Percentiles rank a stretch among this genome's conserved stretches.
These are phyloP conservation scores for Globisporangium orthogonon DNA, from an alignment of 352 stramenopile genomes.

Conservation along the genomic window DNA sequence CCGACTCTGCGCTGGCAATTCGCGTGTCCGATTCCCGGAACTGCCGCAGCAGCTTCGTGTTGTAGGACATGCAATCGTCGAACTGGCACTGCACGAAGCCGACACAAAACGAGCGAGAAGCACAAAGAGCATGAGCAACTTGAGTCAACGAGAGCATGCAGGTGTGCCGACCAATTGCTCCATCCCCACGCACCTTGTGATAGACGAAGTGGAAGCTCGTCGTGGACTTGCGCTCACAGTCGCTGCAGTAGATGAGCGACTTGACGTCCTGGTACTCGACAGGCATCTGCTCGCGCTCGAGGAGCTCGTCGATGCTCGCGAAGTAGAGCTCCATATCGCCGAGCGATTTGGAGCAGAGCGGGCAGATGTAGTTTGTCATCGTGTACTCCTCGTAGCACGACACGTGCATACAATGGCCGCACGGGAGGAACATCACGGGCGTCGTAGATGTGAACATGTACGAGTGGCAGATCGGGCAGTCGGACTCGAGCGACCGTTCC, in stretches of 20 bases:
- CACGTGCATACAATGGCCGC: conserved; percentile 95
- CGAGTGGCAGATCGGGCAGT: conserved; percentile 94
- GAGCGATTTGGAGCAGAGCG: conserved; percentile 92
- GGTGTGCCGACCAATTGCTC: no score
- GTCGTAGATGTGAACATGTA: conserved; percentile 96
- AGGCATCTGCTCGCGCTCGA: conserved; percentile 77
- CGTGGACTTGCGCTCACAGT: conserved; percentile 80
- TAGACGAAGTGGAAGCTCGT: conserved; percentile 85
- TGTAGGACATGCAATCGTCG: conserved; percentile 77
- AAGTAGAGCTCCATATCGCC: conserved; percentile 92
- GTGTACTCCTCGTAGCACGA: conserved; percentile 94
- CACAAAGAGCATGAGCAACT: background rate
- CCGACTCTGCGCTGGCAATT: conserved; percentile 26
- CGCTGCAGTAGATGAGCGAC: conserved; percentile 80
- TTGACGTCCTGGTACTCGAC: conserved; percentile 67
- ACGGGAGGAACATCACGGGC: conserved; percentile 92
- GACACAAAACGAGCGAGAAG: background rate
- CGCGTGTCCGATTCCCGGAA: conserved; percentile 46
- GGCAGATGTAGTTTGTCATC: conserved; percentile 93
- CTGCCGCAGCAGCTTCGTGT: conserved; percentile 79
- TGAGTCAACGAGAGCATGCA: no score
- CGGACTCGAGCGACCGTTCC: conserved; percentile 91
- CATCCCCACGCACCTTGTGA: conserved; percentile 52
- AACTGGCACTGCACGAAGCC: conserved; percentile 48
- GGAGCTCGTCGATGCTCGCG: conserved; percentile 77